A percentile compares a stretch with the other conserved stretches of the same genome.
These are phyloP conservation scores for Dendrobium officinale DNA, from an alignment of 106 monocot species.

Conservation along the genomic window DNA sequence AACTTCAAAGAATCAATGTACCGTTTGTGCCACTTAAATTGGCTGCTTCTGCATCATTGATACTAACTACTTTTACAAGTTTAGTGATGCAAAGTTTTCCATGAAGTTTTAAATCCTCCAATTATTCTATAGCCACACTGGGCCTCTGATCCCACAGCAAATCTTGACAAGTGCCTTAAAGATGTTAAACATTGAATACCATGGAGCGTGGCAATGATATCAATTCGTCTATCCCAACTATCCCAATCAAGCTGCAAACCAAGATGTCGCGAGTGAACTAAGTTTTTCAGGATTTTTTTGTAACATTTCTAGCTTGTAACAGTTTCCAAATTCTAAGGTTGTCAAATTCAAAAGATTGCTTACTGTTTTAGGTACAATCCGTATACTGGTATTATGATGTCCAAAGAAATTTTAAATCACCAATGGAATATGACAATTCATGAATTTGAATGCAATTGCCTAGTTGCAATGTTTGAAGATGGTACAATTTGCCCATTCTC, in stretches of 20 bases:
- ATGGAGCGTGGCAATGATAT: slow-evolving; percentile 26
- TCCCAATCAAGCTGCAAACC: slow-evolving; percentile 19
- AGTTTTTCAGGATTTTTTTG: no score
- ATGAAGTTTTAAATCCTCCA: no score
- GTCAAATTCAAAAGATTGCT: background rate
- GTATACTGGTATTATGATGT: background rate
- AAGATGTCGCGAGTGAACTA: slow-evolving; percentile 21
- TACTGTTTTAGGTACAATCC: background rate
- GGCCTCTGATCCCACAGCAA: slow-evolving; percentile 20
- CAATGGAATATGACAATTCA: slow-evolving; percentile 18
- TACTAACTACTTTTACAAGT: no score
- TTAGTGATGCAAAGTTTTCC: no score
- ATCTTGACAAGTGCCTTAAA: slow-evolving; percentile 23
- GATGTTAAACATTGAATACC: slow-evolving; percentile 16
- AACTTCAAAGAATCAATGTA: no score
- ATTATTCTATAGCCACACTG: slow-evolving; percentile 11
- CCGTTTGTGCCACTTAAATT: no score
- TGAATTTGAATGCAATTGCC: slow-evolving; percentile 26
- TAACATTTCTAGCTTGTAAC: no score
- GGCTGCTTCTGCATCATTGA: no score
- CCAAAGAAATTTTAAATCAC: slow-evolving; percentile 15
- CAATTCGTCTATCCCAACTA: background rate
- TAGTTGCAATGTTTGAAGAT: slow-evolving; percentile 40
- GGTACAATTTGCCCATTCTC: slow-evolving; percentile 20
- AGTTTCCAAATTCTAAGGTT: background rate